A percentile compares a stretch with the other conserved stretches of the same genome.
Evolutionary conservation across 495 filamentous ascomycete species (phyloP).

Genomic region (Amphirosellinia nigrospora): DNA sequence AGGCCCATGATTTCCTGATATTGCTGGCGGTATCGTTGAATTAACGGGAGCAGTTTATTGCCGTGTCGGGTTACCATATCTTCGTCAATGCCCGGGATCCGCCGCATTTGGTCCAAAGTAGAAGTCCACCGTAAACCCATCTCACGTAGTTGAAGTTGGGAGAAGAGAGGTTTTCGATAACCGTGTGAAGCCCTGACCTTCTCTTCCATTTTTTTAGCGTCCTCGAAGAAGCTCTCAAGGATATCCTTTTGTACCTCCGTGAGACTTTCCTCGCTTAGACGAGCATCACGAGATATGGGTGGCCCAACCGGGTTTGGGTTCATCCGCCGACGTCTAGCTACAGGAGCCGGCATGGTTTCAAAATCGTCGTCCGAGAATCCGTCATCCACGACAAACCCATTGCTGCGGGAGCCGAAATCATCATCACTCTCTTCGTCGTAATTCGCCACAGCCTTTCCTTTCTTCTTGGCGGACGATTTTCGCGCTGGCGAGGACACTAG

Average conservation of each 20-base stretch:
- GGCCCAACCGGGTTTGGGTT: constrained; percentile 54
- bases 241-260: constrained; percentile 54
- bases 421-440: constrained; percentile 47
- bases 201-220: constrained; percentile 71
- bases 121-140: constrained; percentile 81
- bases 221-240: constrained; percentile 70
- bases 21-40: constrained; percentile 59
- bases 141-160: constrained; percentile 76
- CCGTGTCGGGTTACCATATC: constrained; percentile 77
- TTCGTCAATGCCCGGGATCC: constrained; percentile 70
- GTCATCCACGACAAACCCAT: constrained; percentile 59
- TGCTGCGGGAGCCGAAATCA: constrained; percentile 43
- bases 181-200: constrained; percentile 67
- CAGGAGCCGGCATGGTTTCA: constrained; percentile 55
- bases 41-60: constrained; percentile 66
- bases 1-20: constrained; percentile 65
- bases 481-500: constrained; percentile 83
- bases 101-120: constrained; percentile 62
- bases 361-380: constrained; percentile 61
- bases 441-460: constrained; percentile 52
- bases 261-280: constrained; percentile 63
- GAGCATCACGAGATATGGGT: constrained; percentile 75
- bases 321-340: constrained; percentile 40
- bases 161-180: constrained; percentile 73
- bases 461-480: constrained; percentile 42